A percentile compares a stretch with the other conserved stretches of the same genome.
These are phyloP conservation scores for Cystobasidium tubakii DNA, from an alignment of 768 basidiomycete species.

Conservation along the genomic window DNA sequence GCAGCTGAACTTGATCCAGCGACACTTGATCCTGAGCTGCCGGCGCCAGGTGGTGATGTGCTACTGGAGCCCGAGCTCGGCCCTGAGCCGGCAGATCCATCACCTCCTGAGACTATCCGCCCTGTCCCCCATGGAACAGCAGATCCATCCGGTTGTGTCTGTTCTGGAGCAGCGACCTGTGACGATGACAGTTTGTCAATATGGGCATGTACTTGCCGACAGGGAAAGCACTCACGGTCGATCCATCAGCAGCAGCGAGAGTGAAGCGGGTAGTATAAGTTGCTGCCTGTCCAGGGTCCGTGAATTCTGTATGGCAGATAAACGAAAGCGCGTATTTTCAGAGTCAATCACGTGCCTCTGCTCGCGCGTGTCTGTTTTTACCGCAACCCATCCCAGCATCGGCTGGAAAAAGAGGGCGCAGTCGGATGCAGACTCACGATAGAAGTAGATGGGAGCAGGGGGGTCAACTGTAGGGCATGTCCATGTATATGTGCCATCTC, in stretches of 20 bases:
- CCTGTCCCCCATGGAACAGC: constrained; percentile 41
- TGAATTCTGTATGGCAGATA: constrained; percentile 32
- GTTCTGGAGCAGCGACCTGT: constrained; percentile 35
- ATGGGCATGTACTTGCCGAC: too few relatives aligned
- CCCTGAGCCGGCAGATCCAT: not conserved
- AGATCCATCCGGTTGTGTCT: constrained; percentile 29
- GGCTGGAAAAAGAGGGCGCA: too few relatives aligned
- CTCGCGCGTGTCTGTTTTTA: too few relatives aligned
- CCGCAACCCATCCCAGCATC: too few relatives aligned
- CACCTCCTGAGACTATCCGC: not conserved
- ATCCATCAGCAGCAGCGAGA: constrained; percentile 34
- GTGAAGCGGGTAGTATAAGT: constrained; percentile 40
- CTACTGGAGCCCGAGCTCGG: not conserved
- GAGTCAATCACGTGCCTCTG: constrained; percentile 4
- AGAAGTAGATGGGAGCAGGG: constrained; percentile 42
- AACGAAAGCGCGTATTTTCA: not conserved
- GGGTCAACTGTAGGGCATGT: constrained; percentile 38
- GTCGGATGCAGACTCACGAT: constrained; percentile 38
- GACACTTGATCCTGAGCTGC: not conserved
- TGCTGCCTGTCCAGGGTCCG: constrained; percentile 2
- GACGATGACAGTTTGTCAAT: not conserved
- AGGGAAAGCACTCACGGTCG: constrained; percentile 28
- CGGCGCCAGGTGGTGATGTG: too few relatives aligned
- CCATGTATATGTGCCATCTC: constrained; percentile 17
- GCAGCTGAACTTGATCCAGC: not conserved